Conservation (phyloP, 2,329 filamentous ascomycete species). For the Stemphylium lycopersici region DNA sequence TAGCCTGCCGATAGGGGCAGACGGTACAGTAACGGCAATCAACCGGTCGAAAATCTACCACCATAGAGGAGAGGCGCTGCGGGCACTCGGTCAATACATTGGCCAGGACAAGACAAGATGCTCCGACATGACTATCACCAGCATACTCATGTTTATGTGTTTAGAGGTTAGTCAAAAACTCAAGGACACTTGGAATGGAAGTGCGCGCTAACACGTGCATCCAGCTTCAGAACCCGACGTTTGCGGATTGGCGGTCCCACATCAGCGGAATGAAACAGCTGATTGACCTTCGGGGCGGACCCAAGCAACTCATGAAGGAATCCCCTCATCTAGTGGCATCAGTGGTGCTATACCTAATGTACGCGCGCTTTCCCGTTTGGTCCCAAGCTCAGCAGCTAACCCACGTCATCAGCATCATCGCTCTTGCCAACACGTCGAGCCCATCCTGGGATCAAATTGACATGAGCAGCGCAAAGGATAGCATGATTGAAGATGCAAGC, state of each 20-base stretch:
- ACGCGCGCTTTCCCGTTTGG: constrained; percentile 1
- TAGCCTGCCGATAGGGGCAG: constrained; percentile 17
- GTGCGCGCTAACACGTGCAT: not conserved
- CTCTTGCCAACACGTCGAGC: constrained; percentile 34
- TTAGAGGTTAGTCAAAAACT: constrained; percentile 29
- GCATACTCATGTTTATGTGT: constrained; percentile 38
- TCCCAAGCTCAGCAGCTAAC: not conserved
- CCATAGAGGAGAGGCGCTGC: constrained; percentile 38
- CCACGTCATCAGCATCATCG: constrained; percentile 25
- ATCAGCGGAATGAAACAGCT: constrained; percentile 33
- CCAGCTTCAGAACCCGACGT: constrained; percentile 34
- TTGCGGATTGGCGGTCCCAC: constrained; percentile 36
- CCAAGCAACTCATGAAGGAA: constrained; percentile 22
- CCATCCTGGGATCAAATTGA: constrained; percentile 34
- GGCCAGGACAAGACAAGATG: constrained; percentile 31
- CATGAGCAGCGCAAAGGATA: constrained; percentile 16
- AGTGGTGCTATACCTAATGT: constrained; percentile 37
- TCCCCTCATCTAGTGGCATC: constrained; percentile 26
- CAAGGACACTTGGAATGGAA: not conserved
- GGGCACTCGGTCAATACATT: constrained; percentile 30
- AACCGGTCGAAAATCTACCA: constrained; percentile 34
- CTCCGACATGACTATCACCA: constrained; percentile 34
- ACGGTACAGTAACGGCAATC: constrained; percentile 10
- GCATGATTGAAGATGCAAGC: constrained; percentile 23
- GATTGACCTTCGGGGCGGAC: constrained; percentile 38